Conservation (phyloP, 208 protist species). For the Leishmania amazonensis region DNA sequence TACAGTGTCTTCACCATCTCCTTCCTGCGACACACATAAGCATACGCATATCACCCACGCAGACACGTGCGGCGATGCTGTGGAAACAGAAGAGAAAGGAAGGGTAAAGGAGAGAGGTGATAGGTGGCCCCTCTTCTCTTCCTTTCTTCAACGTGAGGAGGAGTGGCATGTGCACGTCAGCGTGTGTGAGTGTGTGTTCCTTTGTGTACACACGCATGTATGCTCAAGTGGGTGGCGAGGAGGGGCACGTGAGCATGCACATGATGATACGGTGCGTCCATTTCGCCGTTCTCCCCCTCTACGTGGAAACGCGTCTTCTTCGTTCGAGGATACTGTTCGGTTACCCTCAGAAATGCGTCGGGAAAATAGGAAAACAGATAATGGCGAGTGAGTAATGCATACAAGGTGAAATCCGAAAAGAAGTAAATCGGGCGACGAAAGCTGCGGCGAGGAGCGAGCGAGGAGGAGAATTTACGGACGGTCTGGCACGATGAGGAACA, state of each 20-base stretch:
- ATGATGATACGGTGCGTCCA: background rate
- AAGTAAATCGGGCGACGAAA: background rate
- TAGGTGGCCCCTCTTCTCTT: background rate
- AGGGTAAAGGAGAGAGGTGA: background rate
- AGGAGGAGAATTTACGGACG: background rate
- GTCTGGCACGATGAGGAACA: background rate
- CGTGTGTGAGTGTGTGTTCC: background rate
- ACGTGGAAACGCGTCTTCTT: background rate
- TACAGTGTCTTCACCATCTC: background rate
- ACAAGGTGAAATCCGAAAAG: background rate
- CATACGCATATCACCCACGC: background rate
- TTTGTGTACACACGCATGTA: background rate
- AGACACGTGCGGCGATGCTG: background rate
- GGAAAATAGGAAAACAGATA: background rate
- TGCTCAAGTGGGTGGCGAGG: background rate
- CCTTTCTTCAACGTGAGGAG: background rate
- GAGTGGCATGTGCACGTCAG: background rate
- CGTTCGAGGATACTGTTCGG: background rate
- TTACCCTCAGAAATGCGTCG: background rate
- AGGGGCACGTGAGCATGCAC: background rate
- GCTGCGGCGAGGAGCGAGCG: conserved; percentile 2
- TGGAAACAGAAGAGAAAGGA: background rate
- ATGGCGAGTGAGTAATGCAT: background rate
- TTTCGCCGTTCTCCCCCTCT: background rate
- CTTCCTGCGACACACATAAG: background rate